Base-by-base conservation (phyloP, 257 asterid species). In the Misopates orontium region DNA sequence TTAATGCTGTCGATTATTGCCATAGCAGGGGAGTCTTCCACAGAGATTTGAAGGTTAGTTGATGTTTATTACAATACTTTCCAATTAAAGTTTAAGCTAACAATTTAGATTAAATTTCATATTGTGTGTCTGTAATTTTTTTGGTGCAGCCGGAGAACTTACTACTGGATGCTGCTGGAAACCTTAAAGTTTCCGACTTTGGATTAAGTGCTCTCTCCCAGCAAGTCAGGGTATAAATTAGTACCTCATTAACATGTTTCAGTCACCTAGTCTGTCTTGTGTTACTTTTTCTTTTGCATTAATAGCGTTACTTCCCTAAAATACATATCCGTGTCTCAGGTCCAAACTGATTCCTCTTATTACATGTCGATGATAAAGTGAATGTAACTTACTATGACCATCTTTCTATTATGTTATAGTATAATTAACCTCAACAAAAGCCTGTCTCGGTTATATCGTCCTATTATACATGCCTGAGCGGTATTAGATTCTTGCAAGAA, bases 1-100 rank as follows among this genome's bases (percentile, higher is more conserved):
- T 91, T 53, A 84, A 91, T 78, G 96, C 87, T 8, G 87, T 91
- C 66, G 98, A 91, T 82, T 91, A 85, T 75, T 91, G 96, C 82
- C 98, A 91, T 74, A 91, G 98, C 77, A 77, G 98, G 76, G 98
- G 98, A 69, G 98, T 88, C 52, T 91, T 87, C 77, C 98, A 91
- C 76, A 81, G 98, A 68, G 98, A 91, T 79, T 73, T 91, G 63
- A 91, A 91, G 96, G 98, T 87, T 10, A 68, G 5, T 55, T 18
- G 10, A 31, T 16, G 17, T 22, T 31, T 57, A 59, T 63, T 21
- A 20, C 10, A 50, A 23, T 45, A 32, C 10, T 9, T 62, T 55
- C n/a, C 14, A 1, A 45, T 28, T 18, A 24, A 9, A 42, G 41
- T 53, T 22, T n/a, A n/a, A 53, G 23, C 51, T 42, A 21, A 61